Conservation (phyloP, 305 asterid species). For the Fraxinus floribunda region DNA sequence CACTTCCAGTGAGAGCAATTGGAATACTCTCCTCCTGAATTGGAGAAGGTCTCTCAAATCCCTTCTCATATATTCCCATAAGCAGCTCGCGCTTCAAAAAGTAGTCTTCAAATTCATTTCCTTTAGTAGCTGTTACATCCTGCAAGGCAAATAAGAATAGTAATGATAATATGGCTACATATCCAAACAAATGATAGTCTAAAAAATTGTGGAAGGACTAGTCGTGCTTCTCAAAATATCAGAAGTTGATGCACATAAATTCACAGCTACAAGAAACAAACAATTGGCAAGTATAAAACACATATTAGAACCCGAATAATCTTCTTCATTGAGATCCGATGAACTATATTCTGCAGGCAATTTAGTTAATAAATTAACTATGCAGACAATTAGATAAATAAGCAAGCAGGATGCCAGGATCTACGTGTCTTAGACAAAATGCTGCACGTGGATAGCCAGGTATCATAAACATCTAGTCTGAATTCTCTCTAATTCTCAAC, state of each 20-base stretch:
- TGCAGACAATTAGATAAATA: not conserved
- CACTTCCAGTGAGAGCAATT: constrained; percentile 89
- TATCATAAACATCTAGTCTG: not conserved
- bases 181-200: constrained; percentile 6
- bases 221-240: not conserved
- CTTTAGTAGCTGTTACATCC: constrained; percentile 97
- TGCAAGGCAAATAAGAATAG: constrained; percentile 28
- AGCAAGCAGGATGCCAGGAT: not conserved
- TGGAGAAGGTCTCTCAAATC: constrained; percentile 93
- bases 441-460: constrained; percentile 1
- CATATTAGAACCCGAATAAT: not conserved
- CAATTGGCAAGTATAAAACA: not conserved
- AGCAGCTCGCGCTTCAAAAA: constrained; percentile 92
- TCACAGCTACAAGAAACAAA: not conserved
- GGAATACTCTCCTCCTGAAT: constrained; percentile 98
- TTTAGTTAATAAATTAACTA: constrained; percentile 9
- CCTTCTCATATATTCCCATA: constrained; percentile 97
- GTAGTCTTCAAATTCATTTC: constrained; percentile 95
- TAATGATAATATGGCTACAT: constrained; percentile 9
- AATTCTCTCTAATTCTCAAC: not conserved
- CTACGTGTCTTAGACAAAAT: not conserved
- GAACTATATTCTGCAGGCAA: not conserved
- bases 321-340: not conserved
- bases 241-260: not conserved
- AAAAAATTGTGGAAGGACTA: not conserved